Percentiles rank a stretch among this genome's conserved stretches.
phyloP scores from a whole-genome alignment of 345 rosid genomes.

The Combretum micranthum region DNA sequence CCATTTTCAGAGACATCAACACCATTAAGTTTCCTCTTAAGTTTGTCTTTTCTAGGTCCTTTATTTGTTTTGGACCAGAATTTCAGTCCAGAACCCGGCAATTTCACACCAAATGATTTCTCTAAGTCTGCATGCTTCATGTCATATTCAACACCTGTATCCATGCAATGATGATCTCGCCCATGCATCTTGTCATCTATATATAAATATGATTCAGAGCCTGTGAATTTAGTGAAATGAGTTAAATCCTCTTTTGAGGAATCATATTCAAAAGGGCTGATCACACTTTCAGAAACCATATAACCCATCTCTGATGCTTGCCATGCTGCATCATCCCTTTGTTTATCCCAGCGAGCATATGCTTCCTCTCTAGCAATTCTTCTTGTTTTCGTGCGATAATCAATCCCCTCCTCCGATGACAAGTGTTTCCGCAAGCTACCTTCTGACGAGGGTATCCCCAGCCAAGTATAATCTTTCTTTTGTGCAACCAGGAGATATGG shows the following conservation, averaged over 20 bases:
- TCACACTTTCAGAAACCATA: slow-evolving; percentile 39
- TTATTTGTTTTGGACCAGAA: slow-evolving; percentile 57
- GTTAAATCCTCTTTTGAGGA: slow-evolving; percentile 25
- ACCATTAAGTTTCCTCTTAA: slow-evolving; percentile 59
- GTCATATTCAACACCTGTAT: slow-evolving; percentile 70
- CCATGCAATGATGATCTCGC: slow-evolving; percentile 76
- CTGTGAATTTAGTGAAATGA: slow-evolving; percentile 26
- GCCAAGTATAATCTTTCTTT: slow-evolving; percentile 88
- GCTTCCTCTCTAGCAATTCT: slow-evolving; percentile 77
- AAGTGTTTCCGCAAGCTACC: slow-evolving; percentile 44
- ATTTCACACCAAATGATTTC: slow-evolving; percentile 81
- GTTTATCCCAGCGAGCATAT: slow-evolving; percentile 38
- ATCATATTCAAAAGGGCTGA: slow-evolving; percentile 32
- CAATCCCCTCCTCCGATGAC: slow-evolving; percentile 90
- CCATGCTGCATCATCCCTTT: slow-evolving; percentile 66
- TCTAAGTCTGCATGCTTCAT: slow-evolving; percentile 86
- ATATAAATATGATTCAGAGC: slow-evolving; percentile 43
- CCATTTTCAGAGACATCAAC: slow-evolving; percentile 33
- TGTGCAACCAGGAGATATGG: slow-evolving; percentile 64
- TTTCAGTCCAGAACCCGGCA: slow-evolving; percentile 66
- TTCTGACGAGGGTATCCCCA: slow-evolving; percentile 76
- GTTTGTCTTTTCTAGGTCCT: slow-evolving; percentile 45
- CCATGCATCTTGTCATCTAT: slow-evolving; percentile 73
- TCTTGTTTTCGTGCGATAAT: slow-evolving; percentile 76
- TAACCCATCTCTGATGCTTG: slow-evolving; percentile 81